Evolutionary conservation across 805 yeast genomes (phyloP).

Genomic region (Monosporozyma yasuniensis): DNA sequence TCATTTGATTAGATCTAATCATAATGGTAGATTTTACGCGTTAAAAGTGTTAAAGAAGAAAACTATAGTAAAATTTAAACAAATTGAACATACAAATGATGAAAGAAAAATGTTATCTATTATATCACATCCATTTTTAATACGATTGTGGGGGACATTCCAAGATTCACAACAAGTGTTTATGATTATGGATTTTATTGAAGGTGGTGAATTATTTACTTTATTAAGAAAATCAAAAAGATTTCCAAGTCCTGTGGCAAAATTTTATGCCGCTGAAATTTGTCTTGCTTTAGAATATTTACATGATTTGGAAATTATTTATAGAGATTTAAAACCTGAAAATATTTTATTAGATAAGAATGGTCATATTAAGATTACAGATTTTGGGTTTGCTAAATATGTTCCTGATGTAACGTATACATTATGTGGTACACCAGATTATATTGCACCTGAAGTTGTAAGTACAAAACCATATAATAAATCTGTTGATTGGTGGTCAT

Average conservation of each 20-base stretch:
- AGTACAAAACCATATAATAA: constrained; percentile 90
- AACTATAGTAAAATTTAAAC: constrained; percentile 86
- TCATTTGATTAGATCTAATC: constrained; percentile 78
- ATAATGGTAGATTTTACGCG: constrained; percentile 89
- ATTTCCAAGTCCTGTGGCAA: constrained; percentile 93
- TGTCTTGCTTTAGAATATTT: constrained; percentile 75
- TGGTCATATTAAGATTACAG: constrained; percentile 88
- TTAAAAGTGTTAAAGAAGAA: constrained; percentile 81
- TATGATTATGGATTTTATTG: constrained; percentile 95
- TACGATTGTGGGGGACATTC: constrained; percentile 95
- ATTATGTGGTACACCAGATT: constrained; percentile 91
- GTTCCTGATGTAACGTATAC: constrained; percentile 90
- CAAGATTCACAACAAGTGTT: constrained; percentile 79
- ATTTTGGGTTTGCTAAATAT: constrained; percentile 91
- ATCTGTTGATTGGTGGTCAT: constrained; percentile 97
- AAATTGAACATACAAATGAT: constrained; percentile 92
- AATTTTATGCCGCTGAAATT: constrained; percentile 93
- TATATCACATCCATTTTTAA: constrained; percentile 83
- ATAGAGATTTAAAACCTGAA: constrained; percentile 90
- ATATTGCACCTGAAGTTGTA: constrained; percentile 93
- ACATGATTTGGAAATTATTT: constrained; percentile 77
- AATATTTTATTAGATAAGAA: constrained; percentile 78
- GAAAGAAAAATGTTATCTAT: constrained; percentile 81
- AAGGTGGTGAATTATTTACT: constrained; percentile 90
- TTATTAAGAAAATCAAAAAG: constrained; percentile 79